phyloP scores from a whole-genome alignment of 768 basidiomycete genomes.

The Pisolithus sp. region DNA sequence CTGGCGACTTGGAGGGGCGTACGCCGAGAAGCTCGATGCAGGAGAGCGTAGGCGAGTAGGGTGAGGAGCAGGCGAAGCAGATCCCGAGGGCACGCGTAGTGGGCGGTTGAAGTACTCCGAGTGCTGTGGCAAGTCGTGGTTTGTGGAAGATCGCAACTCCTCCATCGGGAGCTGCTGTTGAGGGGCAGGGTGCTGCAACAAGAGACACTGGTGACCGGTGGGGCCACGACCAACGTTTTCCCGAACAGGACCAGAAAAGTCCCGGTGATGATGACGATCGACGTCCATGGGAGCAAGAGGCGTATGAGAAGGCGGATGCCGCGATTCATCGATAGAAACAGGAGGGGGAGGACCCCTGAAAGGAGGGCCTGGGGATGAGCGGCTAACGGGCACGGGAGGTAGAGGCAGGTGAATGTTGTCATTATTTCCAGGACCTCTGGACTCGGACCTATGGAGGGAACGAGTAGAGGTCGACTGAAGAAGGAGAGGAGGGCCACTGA shows the following conservation, averaged over 20 bases:
- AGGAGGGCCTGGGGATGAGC: slow-evolving; percentile 50
- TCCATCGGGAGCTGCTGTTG: slow-evolving; percentile 51
- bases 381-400: slow-evolving; percentile 44
- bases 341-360: slow-evolving; percentile 83
- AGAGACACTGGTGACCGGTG: slow-evolving; percentile 45
- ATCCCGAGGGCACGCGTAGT: slow-evolving; percentile 49
- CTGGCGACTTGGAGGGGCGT: slow-evolving; percentile 41
- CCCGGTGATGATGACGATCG: slow-evolving; percentile 53
- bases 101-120: slow-evolving; percentile 54
- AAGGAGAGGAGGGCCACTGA: slow-evolving; percentile 62
- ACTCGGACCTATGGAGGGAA: slow-evolving; percentile 60
- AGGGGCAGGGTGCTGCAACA: slow-evolving; percentile 65
- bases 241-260: slow-evolving; percentile 46
- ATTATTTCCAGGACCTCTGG: slow-evolving; percentile 45
- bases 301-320: slow-evolving; percentile 61
- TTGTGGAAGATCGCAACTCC: slow-evolving; percentile 39
- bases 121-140: slow-evolving; percentile 37
- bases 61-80: slow-evolving; percentile 53
- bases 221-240: slow-evolving; percentile 46
- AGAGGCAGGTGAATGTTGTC: slow-evolving; percentile 47
- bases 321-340: slow-evolving; percentile 67
- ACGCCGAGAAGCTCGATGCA: slow-evolving; percentile 40
- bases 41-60: slow-evolving; percentile 43
- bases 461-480: slow-evolving; percentile 41
- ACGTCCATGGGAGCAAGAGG: slow-evolving; percentile 76